A percentile compares a stretch with the other conserved stretches of the same genome.
Conservation (phyloP, 176 grass and related monocot species). For the Oryza nivara region DNA sequence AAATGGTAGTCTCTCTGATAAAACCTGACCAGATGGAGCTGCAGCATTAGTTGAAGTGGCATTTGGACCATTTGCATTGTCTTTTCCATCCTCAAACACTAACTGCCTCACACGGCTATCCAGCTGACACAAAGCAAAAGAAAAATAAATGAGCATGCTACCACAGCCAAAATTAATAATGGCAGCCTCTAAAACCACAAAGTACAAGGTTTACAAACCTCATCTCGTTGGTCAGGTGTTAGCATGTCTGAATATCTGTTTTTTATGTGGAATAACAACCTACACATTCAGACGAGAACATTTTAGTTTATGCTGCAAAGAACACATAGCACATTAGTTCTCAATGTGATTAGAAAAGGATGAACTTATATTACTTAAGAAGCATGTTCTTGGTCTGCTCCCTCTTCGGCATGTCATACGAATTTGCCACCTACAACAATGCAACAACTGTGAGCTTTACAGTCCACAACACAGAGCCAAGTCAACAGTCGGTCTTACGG, state of each 20-base stretch:
- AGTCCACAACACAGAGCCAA: conserved; percentile 1
- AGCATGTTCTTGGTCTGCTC: conserved; percentile 71
- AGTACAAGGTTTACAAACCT: conserved; percentile 48
- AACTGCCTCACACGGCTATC: conserved; percentile 68
- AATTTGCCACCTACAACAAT: conserved; percentile 59
- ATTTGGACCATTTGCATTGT: conserved; percentile 30
- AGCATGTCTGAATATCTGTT: conserved; percentile 81
- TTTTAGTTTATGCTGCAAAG: conserved; percentile 36
- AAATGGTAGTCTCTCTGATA: conserved; percentile 42
- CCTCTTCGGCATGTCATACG: conserved; percentile 53
- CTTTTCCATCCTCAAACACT: conserved; percentile 68
- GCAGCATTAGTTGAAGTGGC: conserved; percentile 23
- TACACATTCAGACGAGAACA: conserved; percentile 42
- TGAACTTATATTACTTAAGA: conserved; percentile 55
- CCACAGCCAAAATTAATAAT: conserved; percentile 7
- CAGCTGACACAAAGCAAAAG: conserved; percentile 62
- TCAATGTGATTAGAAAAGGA: conserved; percentile 30
- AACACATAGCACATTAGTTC: conserved; percentile 17
- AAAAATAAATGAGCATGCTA: conserved; percentile 23
- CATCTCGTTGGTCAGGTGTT: conserved; percentile 55
- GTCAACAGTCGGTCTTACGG: conserved; percentile 52
- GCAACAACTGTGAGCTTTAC: conserved; percentile 14
- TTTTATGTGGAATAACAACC: conserved; percentile 85
- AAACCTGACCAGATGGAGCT: conserved; percentile 43
- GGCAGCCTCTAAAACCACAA: conserved; percentile 24